phyloP scores from a whole-genome alignment of 2,329 filamentous ascomycete genomes.

The Fusarium luffae region DNA sequence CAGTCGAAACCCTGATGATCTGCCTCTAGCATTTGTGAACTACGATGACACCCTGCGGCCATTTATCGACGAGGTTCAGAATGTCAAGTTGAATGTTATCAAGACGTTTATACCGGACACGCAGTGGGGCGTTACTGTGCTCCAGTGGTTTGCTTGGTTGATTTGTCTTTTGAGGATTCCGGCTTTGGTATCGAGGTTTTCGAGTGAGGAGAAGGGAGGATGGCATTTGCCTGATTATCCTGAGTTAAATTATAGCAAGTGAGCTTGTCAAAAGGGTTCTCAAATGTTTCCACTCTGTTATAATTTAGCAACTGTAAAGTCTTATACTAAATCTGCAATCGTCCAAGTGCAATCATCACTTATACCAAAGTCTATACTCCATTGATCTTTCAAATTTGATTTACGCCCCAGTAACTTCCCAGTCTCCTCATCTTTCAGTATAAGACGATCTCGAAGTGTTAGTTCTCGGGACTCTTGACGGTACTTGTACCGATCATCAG shows the following conservation, averaged over 20 bases:
- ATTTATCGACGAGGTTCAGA: conserved; percentile 26
- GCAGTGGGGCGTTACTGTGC: conserved; percentile 15
- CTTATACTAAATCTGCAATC: too few species aligned
- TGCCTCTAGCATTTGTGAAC: conserved; percentile 19
- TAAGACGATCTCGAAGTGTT: too few species aligned
- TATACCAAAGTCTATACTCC: too few species aligned
- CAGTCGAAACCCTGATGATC: conserved; percentile 7
- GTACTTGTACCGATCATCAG: too few species aligned
- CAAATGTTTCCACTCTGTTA: background rate
- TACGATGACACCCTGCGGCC: conserved; percentile 22
- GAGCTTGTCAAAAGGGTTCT: background rate
- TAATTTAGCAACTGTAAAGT: too few species aligned
- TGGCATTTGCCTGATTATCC: conserved; percentile 28
- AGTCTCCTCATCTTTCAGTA: too few species aligned
- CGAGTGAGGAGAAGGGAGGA: conserved; percentile 26
- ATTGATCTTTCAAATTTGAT: too few species aligned
- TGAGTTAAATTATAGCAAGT: background rate
- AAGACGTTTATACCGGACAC: conserved; percentile 10
- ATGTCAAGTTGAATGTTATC: conserved; percentile 18
- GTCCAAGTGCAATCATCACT: too few species aligned
- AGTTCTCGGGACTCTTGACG: too few species aligned
- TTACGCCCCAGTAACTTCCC: too few species aligned
- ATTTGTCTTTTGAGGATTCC: conserved; percentile 22
- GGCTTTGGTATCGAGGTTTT: conserved; percentile 21
- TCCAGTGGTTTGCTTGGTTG: conserved; percentile 29